phyloP scores from a whole-genome alignment of 2,329 filamentous ascomycete species.

The Penicillium glabrum region DNA sequence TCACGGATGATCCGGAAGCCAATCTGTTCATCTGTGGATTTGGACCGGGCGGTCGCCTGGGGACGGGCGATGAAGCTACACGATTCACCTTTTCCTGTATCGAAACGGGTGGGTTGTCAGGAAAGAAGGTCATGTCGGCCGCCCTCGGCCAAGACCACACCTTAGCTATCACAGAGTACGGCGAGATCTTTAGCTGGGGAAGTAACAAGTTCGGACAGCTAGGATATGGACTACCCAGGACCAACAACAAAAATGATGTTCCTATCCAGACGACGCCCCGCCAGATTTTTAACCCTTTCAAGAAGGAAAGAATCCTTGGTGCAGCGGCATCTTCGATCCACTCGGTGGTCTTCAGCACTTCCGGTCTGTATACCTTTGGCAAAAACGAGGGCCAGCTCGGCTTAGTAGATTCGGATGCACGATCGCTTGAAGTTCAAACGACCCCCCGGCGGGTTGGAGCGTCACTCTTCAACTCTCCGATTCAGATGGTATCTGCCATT shows the following conservation, averaged over 20 bases:
- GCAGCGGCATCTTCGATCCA: slow-evolving; percentile 87
- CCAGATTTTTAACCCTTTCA: slow-evolving; percentile 88
- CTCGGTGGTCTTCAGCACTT: slow-evolving; percentile 81
- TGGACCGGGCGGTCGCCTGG: slow-evolving; percentile 84
- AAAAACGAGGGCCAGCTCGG: slow-evolving; percentile 94
- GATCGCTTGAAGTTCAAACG: slow-evolving; percentile 80
- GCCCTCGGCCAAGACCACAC: slow-evolving; percentile 91
- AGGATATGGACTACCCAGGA: slow-evolving; percentile 73
- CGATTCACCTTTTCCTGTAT: slow-evolving; percentile 84
- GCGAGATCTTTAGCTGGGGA: slow-evolving; percentile 95
- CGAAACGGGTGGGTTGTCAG: slow-evolving; percentile 68
- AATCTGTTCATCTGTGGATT: slow-evolving; percentile 94
- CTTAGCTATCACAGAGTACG: slow-evolving; percentile 77
- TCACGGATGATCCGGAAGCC: slow-evolving; percentile 82
- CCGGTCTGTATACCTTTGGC: slow-evolving; percentile 87
- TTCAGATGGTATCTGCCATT: slow-evolving; percentile 80
- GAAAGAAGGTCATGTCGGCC: slow-evolving; percentile 72
- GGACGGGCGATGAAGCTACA: slow-evolving; percentile 85
- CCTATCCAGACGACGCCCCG: slow-evolving; percentile 78
- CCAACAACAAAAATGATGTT: slow-evolving; percentile 69
- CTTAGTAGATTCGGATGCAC: slow-evolving; percentile 90
- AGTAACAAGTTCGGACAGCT: slow-evolving; percentile 83
- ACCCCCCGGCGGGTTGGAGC: slow-evolving; percentile 85
- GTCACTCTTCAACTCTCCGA: slow-evolving; percentile 71
- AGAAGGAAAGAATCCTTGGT: slow-evolving; percentile 78